These are phyloP conservation scores for Trichoderma reesei DNA, from an alignment of 495 filamentous ascomycete species.

Conservation along the genomic window DNA sequence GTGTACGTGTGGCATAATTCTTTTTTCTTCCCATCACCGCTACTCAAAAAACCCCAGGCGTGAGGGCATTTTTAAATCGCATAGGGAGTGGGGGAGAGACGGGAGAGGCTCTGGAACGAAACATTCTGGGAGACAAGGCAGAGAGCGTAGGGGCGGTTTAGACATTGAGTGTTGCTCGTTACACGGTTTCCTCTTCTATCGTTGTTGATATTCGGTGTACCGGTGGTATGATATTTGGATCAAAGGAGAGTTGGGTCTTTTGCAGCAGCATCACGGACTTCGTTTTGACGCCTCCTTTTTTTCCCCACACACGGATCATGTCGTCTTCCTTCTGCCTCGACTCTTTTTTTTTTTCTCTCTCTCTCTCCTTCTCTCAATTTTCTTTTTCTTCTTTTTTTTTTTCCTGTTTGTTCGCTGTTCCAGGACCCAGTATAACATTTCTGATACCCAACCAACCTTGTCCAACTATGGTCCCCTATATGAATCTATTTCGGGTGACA, in stretches of 20 bases:
- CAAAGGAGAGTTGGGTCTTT: constrained; percentile 8
- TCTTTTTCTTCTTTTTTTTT: not conserved
- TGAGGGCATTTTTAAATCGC: not conserved
- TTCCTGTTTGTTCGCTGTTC: not conserved
- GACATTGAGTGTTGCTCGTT: constrained; percentile 3
- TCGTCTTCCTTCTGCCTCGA: not conserved
- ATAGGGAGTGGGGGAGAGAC: not conserved
- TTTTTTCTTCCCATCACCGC: not conserved
- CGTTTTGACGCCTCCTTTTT: not conserved
- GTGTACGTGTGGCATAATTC: not conserved
- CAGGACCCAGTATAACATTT: not conserved
- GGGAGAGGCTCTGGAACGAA: not conserved
- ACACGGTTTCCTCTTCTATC: constrained; percentile 5
- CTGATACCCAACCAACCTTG: constrained; percentile 8
- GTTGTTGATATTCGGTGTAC: constrained; percentile 8
- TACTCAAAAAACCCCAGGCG: not conserved
- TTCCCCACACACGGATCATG: not conserved
- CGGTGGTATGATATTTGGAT: constrained; percentile 9
- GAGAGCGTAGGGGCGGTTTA: not conserved
- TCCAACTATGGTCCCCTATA: not conserved
- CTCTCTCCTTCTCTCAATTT: not conserved
- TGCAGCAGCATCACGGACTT: not conserved
- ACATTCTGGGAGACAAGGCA: not conserved
- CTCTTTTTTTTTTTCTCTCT: not conserved
- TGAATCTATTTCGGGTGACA: not conserved